These are phyloP conservation scores for Lentinula raphanica DNA, from an alignment of 768 basidiomycete genomes.

Conservation along the genomic window DNA sequence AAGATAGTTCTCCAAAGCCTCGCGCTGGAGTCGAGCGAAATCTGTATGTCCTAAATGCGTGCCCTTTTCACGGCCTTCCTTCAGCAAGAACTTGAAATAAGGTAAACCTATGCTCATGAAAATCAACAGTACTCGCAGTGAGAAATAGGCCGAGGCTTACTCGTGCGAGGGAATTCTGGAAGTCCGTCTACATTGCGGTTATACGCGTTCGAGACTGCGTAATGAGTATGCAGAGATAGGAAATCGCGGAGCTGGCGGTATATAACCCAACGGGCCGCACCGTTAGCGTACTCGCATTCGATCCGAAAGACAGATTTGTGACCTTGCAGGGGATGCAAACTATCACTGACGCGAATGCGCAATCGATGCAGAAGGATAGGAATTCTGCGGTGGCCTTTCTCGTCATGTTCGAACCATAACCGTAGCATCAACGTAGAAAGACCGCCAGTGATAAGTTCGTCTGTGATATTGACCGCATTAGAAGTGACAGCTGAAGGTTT, in stretches of 20 bases:
- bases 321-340: conserved; percentile 72
- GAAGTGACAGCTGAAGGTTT: conserved; percentile 48
- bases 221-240: conserved; percentile 83
- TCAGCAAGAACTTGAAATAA: conserved; percentile 82
- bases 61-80: conserved; percentile 48
- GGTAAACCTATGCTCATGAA: conserved; percentile 56
- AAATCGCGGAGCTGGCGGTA: conserved; percentile 93
- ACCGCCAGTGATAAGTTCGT: conserved; percentile 77
- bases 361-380: conserved; percentile 75
- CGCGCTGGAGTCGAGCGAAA: conserved; percentile 78
- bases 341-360: conserved; percentile 81
- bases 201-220: conserved; percentile 78
- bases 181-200: conserved; percentile 68
- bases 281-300: conserved; percentile 95
- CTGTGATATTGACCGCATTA: conserved; percentile 65
- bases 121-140: not conserved
- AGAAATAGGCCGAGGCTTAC: conserved; percentile 27
- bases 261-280: conserved; percentile 89
- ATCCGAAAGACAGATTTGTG: conserved; percentile 82
- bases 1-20: conserved; percentile 82
- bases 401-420: conserved; percentile 85
- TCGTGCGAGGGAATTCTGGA: conserved; percentile 88
- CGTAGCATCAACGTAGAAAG: conserved; percentile 74
- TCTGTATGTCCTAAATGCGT: conserved; percentile 57
- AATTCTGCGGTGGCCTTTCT: conserved; percentile 77